Percentiles rank a stretch among this genome's conserved stretches.
These are phyloP conservation scores for Scedosporium apiospermum DNA, from an alignment of 2,329 filamentous ascomycete species.

Conservation along the genomic window DNA sequence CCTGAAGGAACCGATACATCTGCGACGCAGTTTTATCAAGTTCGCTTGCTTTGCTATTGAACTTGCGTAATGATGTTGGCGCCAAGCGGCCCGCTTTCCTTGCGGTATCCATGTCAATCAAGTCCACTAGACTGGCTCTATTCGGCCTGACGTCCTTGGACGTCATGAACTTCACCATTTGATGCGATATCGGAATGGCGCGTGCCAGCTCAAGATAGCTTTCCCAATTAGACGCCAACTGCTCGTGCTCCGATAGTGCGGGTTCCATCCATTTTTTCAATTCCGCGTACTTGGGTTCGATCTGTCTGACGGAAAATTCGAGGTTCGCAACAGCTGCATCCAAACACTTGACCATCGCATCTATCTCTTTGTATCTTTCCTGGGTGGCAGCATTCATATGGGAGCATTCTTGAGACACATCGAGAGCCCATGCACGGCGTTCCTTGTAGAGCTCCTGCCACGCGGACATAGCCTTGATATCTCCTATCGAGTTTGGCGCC, in stretches of 20 bases:
- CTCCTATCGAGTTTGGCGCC: conserved; percentile 74
- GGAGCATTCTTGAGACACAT: conserved; percentile 59
- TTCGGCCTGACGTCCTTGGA: conserved; percentile 29
- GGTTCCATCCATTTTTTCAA: conserved; percentile 61
- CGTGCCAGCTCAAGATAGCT: conserved; percentile 55
- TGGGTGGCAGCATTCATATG: conserved; percentile 52
- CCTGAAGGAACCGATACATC: conserved; percentile 52
- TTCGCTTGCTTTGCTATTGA: conserved; percentile 49
- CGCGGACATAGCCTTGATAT: conserved; percentile 71
- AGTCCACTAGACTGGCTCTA: conserved; percentile 58
- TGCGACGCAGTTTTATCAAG: conserved; percentile 50
- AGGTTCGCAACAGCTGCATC: conserved; percentile 82
- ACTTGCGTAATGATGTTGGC: conserved; percentile 46
- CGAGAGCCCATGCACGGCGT: conserved; percentile 69
- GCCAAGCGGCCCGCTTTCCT: conserved; percentile 62
- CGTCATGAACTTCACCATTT: conserved; percentile 60
- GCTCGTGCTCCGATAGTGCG: conserved; percentile 57
- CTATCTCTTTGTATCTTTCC: conserved; percentile 61
- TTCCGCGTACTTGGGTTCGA: conserved; percentile 64
- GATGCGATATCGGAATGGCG: conserved; percentile 52
- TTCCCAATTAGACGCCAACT: conserved; percentile 58
- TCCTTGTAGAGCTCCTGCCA: conserved; percentile 83
- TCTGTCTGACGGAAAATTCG: conserved; percentile 60
- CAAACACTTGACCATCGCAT: conserved; percentile 68
- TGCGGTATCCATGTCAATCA: conserved; percentile 66